phyloP scores from a whole-genome alignment of 2,329 filamentous ascomycete species.

The Fusarium coffeatum region DNA sequence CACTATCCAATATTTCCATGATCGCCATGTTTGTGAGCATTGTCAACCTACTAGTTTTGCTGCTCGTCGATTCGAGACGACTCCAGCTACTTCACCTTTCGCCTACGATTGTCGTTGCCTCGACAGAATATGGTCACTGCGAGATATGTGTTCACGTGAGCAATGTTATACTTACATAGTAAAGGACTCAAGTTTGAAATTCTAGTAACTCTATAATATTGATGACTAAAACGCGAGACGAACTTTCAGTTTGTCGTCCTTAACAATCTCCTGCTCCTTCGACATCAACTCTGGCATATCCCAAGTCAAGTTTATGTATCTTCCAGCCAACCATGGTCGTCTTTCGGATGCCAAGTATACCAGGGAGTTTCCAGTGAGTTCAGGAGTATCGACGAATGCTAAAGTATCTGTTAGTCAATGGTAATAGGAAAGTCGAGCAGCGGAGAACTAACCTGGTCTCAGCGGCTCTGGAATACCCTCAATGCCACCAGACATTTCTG shows the following conservation, averaged over 20 bases:
- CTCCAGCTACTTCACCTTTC: background rate
- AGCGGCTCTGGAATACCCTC: constrained; percentile 4
- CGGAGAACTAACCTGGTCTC: background rate
- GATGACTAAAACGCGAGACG: background rate
- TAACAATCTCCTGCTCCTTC: constrained; percentile 12
- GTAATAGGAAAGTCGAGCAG: fast-evolving
- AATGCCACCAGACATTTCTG: constrained; percentile 7
- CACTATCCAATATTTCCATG: background rate
- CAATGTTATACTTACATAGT: no score
- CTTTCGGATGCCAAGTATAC: constrained; percentile 17
- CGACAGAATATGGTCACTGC: background rate
- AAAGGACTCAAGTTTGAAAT: no score
- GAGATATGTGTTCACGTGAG: background rate
- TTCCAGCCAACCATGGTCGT: constrained; percentile 20
- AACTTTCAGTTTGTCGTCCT: constrained; percentile 15
- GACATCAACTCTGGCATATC: constrained; percentile 30
- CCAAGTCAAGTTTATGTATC: constrained; percentile 36
- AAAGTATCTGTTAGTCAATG: fast-evolving
- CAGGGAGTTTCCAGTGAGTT: constrained; percentile 26
- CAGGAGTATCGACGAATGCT: constrained; percentile 31
- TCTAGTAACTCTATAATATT: fast-evolving
- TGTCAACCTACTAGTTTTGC: fast-evolving
- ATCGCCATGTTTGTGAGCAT: background rate
- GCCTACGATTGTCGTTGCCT: background rate
- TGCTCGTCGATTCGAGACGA: background rate